A percentile compares a stretch with the other conserved stretches of the same genome.
Conservation (phyloP, 345 rosid genomes). For the Gynandropsis gynandra region DNA sequence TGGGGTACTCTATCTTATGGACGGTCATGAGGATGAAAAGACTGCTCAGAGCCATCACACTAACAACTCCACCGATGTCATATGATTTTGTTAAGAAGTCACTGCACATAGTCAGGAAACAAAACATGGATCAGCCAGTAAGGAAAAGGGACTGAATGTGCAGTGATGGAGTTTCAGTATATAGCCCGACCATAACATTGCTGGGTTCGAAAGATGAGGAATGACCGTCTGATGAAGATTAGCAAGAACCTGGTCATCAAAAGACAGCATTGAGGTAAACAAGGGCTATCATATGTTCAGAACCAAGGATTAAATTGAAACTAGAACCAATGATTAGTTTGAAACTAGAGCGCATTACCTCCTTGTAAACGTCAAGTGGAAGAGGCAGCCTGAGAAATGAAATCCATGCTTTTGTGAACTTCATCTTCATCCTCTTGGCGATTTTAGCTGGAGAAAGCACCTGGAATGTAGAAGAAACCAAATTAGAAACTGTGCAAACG, state of each 20-base stretch:
- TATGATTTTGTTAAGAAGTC: conserved; percentile 90
- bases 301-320: conserved; percentile 5
- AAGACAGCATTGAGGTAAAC: conserved; percentile 22
- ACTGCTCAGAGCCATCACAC: conserved; percentile 92
- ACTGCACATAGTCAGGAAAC: conserved; percentile 36
- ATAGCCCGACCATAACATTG: conserved; percentile 58
- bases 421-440: conserved; percentile 71
- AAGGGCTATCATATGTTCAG: conserved; percentile 4
- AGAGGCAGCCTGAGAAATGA: conserved; percentile 83
- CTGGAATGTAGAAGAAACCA: conserved; percentile 27
- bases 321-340: conserved; percentile 4
- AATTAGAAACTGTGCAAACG: not conserved
- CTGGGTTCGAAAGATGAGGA: conserved; percentile 67
- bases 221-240: conserved; percentile 69
- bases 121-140: conserved; percentile 3
- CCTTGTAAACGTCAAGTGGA: conserved; percentile 80
- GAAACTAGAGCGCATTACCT: conserved; percentile 39
- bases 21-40: conserved; percentile 87
- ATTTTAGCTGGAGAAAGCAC: conserved; percentile 48
- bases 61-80: conserved; percentile 91
- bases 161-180: not conserved
- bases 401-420: conserved; percentile 89
- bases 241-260: conserved; percentile 61
- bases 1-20: conserved; percentile 84
- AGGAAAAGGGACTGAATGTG: not conserved